Percentiles rank a stretch among this genome's conserved stretches.
Conservation (phyloP, 2,329 filamentous ascomycete genomes). For the Colletotrichum sp. region DNA sequence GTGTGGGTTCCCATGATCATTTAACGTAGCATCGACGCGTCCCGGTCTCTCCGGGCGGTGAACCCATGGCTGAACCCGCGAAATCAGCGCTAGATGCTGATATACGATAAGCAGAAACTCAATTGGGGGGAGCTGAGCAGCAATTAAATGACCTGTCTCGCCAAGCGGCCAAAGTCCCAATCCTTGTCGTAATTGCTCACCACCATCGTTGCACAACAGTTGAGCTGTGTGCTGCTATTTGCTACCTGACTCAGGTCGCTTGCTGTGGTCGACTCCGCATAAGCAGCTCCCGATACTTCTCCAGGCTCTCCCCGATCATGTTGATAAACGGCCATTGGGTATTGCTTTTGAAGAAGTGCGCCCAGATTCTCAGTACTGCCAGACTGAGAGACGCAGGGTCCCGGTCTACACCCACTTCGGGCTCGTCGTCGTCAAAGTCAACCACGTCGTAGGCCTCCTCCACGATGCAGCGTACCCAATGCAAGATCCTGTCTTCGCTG, state of each 20-base stretch:
- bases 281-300: constrained; percentile 36
- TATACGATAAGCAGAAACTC: not conserved
- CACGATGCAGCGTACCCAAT: constrained; percentile 51
- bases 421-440: constrained; percentile 43
- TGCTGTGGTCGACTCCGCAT: not conserved
- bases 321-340: constrained; percentile 55
- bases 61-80: not conserved
- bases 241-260: not conserved
- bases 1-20: not conserved
- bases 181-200: not conserved
- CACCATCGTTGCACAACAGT: not conserved
- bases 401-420: constrained; percentile 16
- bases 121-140: not conserved
- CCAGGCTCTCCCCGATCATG: constrained; percentile 45
- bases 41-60: not conserved
- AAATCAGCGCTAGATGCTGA: not conserved
- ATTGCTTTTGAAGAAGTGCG: constrained; percentile 51
- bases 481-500: constrained; percentile 48
- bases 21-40: not conserved
- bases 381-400: constrained; percentile 37
- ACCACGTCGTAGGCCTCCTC: constrained; percentile 46
- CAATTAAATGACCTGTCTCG: not conserved
- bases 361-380: constrained; percentile 49
- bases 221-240: not conserved
- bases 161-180: not conserved